Base-by-base conservation (phyloP, 441 rosid species). In the Lepidium campestre region DNA sequence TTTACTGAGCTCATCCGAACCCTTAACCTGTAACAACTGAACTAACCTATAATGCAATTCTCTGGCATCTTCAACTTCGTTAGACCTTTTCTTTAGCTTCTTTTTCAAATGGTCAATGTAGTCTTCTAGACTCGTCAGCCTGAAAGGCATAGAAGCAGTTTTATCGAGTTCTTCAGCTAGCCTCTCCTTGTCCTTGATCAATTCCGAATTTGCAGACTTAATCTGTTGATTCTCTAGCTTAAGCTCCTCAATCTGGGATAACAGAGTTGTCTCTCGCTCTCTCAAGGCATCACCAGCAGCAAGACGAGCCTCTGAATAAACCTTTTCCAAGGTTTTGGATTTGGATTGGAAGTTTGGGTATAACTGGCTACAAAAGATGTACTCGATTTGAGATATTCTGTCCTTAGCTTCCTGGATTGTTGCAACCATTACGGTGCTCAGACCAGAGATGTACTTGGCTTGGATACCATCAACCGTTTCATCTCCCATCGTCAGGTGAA, bases 361-460 rank as follows among this genome's bases (percentile, higher is more conserved):
- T 14, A 94, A 80, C 83, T 91, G 97, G 69, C 83, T 81, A 78
- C 97, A 91, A 71, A 89, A 94, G 10, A 94, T 83, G 67, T 85
- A 85, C 74, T 91, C 99, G 20, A 94, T 89, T 81, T 91, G 97
- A 39, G 96, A 85, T 56, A 94, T 88, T 62, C 85, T 75, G 50
- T 89, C 99, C 63, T 88, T 94, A 1, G 97, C 90, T 80, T 94
- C 98, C 69, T 94, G 86, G 64, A 94, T 91, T 12, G 97, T 81
- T 1, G 96, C 98, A 15, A 91, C 96, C 76, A 91, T 81, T 50
- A 88, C 65, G 4, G 92, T 70, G 73, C 96, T 91, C 48, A 85
- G 88, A 57, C 87, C 89, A n/a, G 86, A 80, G 7, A 89, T 79
- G 61, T 75, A 73, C 75, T 81, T 85, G 10, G 67, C 65, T 77